Conservation (phyloP, 208 protist species). For the Leishmania aethiopica region DNA sequence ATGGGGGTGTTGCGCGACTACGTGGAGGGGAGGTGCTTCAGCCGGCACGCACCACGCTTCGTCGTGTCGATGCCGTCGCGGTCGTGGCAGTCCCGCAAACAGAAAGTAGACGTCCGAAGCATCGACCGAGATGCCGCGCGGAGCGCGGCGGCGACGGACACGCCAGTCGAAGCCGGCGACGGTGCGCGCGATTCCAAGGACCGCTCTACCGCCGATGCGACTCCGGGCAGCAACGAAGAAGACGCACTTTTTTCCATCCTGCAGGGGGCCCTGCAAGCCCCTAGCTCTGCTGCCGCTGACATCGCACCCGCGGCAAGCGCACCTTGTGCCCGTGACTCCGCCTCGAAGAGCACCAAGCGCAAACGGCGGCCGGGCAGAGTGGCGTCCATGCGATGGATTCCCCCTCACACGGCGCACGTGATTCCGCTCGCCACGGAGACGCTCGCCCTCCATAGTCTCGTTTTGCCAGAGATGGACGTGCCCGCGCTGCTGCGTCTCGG, state of each 20-base stretch:
- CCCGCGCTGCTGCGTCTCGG: conserved; percentile 28
- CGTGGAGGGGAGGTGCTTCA: conserved; percentile 54
- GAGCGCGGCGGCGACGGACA: not conserved
- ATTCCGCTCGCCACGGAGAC: conserved; percentile 57
- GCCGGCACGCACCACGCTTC: conserved; percentile 71
- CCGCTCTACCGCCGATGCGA: not conserved
- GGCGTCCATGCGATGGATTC: conserved; percentile 68
- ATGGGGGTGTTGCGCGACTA: conserved; percentile 70
- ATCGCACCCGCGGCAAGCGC: not conserved
- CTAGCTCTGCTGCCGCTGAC: not conserved
- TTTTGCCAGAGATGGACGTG: conserved; percentile 49
- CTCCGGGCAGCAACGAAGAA: conserved; percentile 14
- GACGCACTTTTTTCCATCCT: conserved; percentile 44
- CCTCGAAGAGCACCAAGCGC: not conserved
- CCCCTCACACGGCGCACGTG: conserved; percentile 52
- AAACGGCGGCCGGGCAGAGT: conserved; percentile 1
- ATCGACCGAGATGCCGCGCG: not conserved
- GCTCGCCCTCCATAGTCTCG: conserved; percentile 53
- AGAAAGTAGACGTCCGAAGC: not conserved
- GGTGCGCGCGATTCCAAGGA: not conserved
- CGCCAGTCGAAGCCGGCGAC: not conserved
- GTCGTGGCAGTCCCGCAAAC: conserved; percentile 12
- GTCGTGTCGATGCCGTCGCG: conserved; percentile 77
- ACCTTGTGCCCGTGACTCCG: not conserved
- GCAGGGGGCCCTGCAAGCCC: not conserved